A percentile compares a stretch with the other conserved stretches of the same genome.
Conservation (phyloP, 164 flowering plant genomes). For the Platanus orientalis region DNA sequence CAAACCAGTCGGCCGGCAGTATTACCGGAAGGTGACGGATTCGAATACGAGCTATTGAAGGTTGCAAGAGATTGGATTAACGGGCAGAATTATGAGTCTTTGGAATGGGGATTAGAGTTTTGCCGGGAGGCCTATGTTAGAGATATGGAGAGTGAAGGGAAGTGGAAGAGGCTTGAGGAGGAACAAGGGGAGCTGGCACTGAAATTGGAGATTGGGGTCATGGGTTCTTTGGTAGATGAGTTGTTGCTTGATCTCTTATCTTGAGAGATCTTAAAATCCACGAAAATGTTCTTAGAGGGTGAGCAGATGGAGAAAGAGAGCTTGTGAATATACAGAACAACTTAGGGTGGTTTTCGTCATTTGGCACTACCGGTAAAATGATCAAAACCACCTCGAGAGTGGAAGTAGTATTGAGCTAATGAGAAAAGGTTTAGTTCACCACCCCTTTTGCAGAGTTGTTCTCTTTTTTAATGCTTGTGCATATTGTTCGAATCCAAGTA, state of each 20-base stretch:
- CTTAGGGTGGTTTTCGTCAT: too few species aligned
- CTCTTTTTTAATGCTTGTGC: too few species aligned
- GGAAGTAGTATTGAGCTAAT: too few species aligned
- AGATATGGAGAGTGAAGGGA: conserved; percentile 51
- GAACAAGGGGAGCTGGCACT: conserved; percentile 36
- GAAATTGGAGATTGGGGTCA: conserved; percentile 39
- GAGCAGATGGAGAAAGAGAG: too few species aligned
- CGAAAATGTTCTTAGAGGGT: too few species aligned
- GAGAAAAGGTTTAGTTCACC: too few species aligned
- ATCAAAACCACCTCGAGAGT: too few species aligned
- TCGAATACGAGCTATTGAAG: conserved; percentile 17
- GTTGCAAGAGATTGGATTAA: conserved; percentile 46
- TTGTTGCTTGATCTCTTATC: conserved; percentile 34
- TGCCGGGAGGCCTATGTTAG: conserved; percentile 29
- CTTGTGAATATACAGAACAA: too few species aligned
- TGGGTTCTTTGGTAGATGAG: conserved; percentile 43
- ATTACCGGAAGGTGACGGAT: conserved; percentile 1
- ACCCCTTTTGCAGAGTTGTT: too few species aligned
- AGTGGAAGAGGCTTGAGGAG: conserved; percentile 36
- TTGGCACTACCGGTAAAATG: too few species aligned
- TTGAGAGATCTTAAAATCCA: conserved; percentile 5
- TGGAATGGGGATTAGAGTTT: conserved; percentile 41
- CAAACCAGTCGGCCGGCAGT: too few species aligned
- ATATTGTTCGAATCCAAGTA: too few species aligned
- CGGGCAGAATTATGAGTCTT: conserved; percentile 24